Base-by-base conservation (phyloP, 352 stramenopile genomes). In the Pythium myriotylum region DNA sequence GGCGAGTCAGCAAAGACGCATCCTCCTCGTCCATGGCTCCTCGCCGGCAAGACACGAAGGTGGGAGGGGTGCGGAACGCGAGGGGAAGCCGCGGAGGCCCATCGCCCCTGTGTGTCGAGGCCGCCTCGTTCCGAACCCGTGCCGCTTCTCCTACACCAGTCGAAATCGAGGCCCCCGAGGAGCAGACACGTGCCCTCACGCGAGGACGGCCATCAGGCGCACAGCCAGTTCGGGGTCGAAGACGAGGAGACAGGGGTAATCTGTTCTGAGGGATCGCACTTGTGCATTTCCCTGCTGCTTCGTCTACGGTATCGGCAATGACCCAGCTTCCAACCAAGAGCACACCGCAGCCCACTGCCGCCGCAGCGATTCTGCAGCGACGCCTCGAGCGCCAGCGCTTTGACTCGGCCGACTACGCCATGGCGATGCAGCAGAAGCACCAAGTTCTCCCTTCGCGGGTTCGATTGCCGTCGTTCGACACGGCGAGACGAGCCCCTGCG, bases 381-480 rank as follows among this genome's bases (percentile, higher is more conserved):
- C 79, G 80, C 47, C 46, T 54, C 10, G 63, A 83, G 40, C 81
- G 81, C 39, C 79, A 91, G 67, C 82, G 82, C 27, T 91, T 91
- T 55, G 82, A 91, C 58, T 91, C 82, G 52, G 82, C 82, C 8
- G 82, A 91, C 56, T 87, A 84, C 56, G 77, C 71, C 27, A 81
- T 91, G 65, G 62, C 59, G 2, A 57, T 72, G 52, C 66, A 65
- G 19, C 59, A 68, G n/a, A 65, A 67, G 65, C 35, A 79, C 17
- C 40, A 26, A 17, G 27, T 40, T 12, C 14, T 40, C 12, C 13
- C 24, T 7, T 14, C 50, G 4, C 48, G 29, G 4, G 24, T 46
- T 22, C 46, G 41, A 13, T 20, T 53, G 43, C 32, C 42, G 26
- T 59, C 24, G 16, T 55, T 32, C 24, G 51, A 32, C 22, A 14